phyloP scores from a whole-genome alignment of 192 early-diverging fungal genomes.

The Coemansia sp. region DNA sequence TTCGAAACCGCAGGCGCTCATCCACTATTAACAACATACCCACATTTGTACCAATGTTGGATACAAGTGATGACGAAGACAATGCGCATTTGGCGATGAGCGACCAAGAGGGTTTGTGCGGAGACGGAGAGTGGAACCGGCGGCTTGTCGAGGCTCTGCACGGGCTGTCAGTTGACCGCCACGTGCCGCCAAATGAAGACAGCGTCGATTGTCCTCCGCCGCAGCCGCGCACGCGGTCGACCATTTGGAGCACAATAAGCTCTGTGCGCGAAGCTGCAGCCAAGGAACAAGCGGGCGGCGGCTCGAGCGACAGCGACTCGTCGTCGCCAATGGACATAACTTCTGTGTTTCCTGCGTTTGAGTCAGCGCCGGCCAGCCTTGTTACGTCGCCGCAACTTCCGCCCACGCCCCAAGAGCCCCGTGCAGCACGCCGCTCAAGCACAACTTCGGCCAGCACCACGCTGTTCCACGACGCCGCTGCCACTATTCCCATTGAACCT shows the following conservation, averaged over 20 bases:
- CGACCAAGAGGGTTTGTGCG: slow-evolving; percentile 34
- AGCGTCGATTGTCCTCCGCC: background rate
- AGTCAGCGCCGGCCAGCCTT: slow-evolving; percentile 47
- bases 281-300: slow-evolving; percentile 4
- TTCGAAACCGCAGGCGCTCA: slow-evolving; percentile 5
- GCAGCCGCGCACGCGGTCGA: slow-evolving; percentile 5
- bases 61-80: slow-evolving; percentile 9
- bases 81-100: slow-evolving; percentile 28
- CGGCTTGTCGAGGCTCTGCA: slow-evolving; percentile 38
- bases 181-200: background rate
- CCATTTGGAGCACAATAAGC: slow-evolving; percentile 27
- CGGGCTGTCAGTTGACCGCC: slow-evolving; percentile 11
- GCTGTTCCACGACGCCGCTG: background rate
- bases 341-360: slow-evolving; percentile 27
- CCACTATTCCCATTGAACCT: background rate
- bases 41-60: background rate
- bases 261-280: slow-evolving; percentile 34
- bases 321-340: slow-evolving; percentile 8
- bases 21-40: slow-evolving; percentile 1
- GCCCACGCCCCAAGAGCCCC: slow-evolving; percentile 12
- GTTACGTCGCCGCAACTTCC: slow-evolving; percentile 43
- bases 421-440: background rate
- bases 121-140: slow-evolving; percentile 32
- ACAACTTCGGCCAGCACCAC: background rate
- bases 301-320: slow-evolving; percentile 9